Evolutionary conservation across 495 filamentous ascomycete genomes (phyloP).

Genomic region (Neurospora sp.): DNA sequence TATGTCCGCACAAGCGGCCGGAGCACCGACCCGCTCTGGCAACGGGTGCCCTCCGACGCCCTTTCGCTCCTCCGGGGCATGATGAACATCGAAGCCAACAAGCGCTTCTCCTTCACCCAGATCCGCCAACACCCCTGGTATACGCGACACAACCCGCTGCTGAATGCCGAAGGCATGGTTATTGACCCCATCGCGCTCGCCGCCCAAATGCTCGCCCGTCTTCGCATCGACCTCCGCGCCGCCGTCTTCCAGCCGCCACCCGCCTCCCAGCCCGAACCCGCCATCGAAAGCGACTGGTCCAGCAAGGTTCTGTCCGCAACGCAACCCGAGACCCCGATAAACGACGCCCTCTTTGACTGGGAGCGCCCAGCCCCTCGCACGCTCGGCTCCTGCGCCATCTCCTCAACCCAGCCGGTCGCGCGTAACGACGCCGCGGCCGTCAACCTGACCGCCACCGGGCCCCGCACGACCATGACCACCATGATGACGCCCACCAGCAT

Average conservation of each 20-base stretch:
- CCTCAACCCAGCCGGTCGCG: slow-evolving; percentile 45
- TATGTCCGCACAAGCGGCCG: slow-evolving; percentile 71
- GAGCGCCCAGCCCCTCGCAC: slow-evolving; percentile 43
- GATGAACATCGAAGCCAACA: slow-evolving; percentile 68
- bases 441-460: not conserved
- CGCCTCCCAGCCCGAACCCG: slow-evolving; percentile 14
- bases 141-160: slow-evolving; percentile 67
- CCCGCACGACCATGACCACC: slow-evolving; percentile 6
- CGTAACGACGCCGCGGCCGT: slow-evolving; percentile 12
- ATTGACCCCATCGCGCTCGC: slow-evolving; percentile 73
- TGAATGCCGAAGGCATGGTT: slow-evolving; percentile 64
- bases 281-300: slow-evolving; percentile 6
- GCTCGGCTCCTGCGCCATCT: slow-evolving; percentile 39
- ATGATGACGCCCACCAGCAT: not conserved
- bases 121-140: slow-evolving; percentile 95
- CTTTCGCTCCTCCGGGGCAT: slow-evolving; percentile 87
- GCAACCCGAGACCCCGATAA: slow-evolving; percentile 66
- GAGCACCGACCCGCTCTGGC: slow-evolving; percentile 79
- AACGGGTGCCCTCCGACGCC: slow-evolving; percentile 62
- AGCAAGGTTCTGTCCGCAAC: slow-evolving; percentile 47
- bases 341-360: slow-evolving; percentile 69
- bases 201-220: slow-evolving; percentile 81
- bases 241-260: slow-evolving; percentile 36
- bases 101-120: slow-evolving; percentile 77
- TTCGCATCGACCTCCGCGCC: slow-evolving; percentile 83